phyloP scores from a whole-genome alignment of 345 rosid genomes.

The Heritiera fomes region DNA sequence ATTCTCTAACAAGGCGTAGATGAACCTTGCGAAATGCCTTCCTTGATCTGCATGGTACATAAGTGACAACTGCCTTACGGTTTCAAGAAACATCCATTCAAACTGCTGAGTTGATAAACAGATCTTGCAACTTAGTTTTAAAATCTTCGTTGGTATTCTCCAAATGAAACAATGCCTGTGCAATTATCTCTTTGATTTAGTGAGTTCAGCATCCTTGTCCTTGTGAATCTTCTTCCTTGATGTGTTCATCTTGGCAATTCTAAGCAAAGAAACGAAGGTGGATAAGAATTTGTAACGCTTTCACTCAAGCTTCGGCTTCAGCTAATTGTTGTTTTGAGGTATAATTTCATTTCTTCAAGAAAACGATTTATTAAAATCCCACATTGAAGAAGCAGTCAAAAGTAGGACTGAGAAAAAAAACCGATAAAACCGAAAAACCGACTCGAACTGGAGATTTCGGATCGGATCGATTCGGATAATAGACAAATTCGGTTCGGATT shows the following conservation, averaged over 20 bases:
- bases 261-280: no score
- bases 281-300: no score
- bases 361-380: no score
- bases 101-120: constrained; percentile 69
- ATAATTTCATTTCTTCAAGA: no score
- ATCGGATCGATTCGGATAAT: no score
- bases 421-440: no score
- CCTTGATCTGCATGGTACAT: constrained; percentile 80
- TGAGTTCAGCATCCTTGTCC: constrained; percentile 80
- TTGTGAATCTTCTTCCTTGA: constrained; percentile 78
- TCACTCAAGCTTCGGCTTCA: no score
- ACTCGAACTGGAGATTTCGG: no score
- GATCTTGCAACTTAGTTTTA: constrained; percentile 81
- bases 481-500: no score
- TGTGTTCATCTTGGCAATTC: constrained; percentile 62
- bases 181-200: constrained; percentile 81
- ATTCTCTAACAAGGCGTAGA: constrained; percentile 78
- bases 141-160: constrained; percentile 82
- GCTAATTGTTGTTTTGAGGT: no score
- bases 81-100: constrained; percentile 68
- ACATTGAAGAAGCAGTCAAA: no score
- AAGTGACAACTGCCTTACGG: constrained; percentile 81
- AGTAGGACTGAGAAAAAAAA: no score
- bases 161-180: constrained; percentile 83
- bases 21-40: constrained; percentile 87